Percentiles rank a stretch among this genome's conserved stretches.
These are phyloP conservation scores for Immersiella caudata DNA, from an alignment of 495 filamentous ascomycete species.

Conservation along the genomic window DNA sequence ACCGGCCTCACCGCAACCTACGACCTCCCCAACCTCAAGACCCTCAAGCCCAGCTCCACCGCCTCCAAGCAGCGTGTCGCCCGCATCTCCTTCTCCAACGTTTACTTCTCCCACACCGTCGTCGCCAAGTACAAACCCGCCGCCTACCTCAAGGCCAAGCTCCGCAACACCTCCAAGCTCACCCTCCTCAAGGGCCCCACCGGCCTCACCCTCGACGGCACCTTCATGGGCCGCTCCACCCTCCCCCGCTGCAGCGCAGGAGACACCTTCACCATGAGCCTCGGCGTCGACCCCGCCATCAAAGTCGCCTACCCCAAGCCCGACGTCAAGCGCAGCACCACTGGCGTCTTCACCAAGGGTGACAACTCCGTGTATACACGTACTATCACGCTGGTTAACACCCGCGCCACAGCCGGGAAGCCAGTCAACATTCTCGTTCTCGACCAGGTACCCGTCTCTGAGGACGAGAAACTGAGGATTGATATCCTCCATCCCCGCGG, in stretches of 20 bases:
- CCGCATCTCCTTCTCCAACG: slow-evolving; percentile 43
- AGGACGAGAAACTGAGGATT: slow-evolving; percentile 64
- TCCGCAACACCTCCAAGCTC: slow-evolving; percentile 61
- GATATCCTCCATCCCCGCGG: slow-evolving; percentile 57
- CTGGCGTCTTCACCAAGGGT: slow-evolving; percentile 59
- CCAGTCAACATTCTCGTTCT: slow-evolving; percentile 58
- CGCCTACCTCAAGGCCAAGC: slow-evolving; percentile 66
- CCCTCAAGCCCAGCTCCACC: slow-evolving; percentile 45
- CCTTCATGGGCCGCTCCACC: slow-evolving; percentile 64
- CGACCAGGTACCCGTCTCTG: slow-evolving; percentile 69
- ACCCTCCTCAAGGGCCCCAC: slow-evolving; percentile 62
- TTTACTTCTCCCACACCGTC: slow-evolving; percentile 56
- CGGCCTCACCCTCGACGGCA: slow-evolving; percentile 69
- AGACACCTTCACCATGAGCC: slow-evolving; percentile 60
- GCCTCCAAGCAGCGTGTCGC: slow-evolving; percentile 53
- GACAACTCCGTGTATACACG: slow-evolving; percentile 61
- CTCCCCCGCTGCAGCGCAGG: slow-evolving; percentile 62
- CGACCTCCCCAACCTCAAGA: slow-evolving; percentile 58
- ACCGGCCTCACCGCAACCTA: slow-evolving; percentile 66
- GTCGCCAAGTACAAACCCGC: slow-evolving; percentile 68
- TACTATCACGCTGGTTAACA: slow-evolving; percentile 61
- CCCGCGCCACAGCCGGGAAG: slow-evolving; percentile 47
- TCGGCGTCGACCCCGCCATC: slow-evolving; percentile 69
- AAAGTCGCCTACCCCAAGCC: slow-evolving; percentile 65
- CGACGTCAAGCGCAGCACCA: slow-evolving; percentile 54